Evolutionary conservation across 257 asterid genomes (phyloP), one percentile per base, ranked within the genome.

Genomic region (Rubia yunnanensis): DNA sequence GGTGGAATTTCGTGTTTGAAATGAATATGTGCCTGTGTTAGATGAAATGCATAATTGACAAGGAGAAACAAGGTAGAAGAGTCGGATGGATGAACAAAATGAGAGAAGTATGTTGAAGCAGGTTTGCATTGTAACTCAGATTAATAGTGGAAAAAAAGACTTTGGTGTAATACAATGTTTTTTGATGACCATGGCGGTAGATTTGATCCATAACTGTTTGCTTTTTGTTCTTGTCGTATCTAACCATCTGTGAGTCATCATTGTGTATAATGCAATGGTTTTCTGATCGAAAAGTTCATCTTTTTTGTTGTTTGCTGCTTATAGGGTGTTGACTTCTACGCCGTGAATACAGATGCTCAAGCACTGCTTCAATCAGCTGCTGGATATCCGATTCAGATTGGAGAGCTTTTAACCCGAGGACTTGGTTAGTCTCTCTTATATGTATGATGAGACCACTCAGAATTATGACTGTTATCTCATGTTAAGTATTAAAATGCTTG

Each of bases 371-470:
- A 85, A 71, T 94, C 99, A 70, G 86, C 96, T 70, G 96, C 98
- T 6, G 83, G 84, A 76, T 73, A 84, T 71, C 95, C 98, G 68
- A 83, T 90, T 78, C 99, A 94, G 73, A 94, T 90, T 75, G 99
- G 99, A 69, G 99, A 94, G 79, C 92, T 94, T 68, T 79, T 94
- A 86, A 90, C 98, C 71, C 96, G 98, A 75, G 99, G 98, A 76
- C 96, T 94, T 65, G 99, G 99, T 90, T 31, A 55, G 72, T 77
- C 72, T 69, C 72, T 64, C 63, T 41, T 9, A 14, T 57, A 38
- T 65, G 3, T 58, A 59, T 58, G 30, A 64, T 24, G 41, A 46
- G 36, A 41, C 58, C 36, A 15, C 58, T 27, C 27, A 4, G 11
- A 17, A 35, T 14, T 24, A 30, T 6, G 14, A 23, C 36, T 15